Base-by-base conservation (phyloP, 2,329 filamentous ascomycete species). In the Epichloe glyceriae region DNA sequence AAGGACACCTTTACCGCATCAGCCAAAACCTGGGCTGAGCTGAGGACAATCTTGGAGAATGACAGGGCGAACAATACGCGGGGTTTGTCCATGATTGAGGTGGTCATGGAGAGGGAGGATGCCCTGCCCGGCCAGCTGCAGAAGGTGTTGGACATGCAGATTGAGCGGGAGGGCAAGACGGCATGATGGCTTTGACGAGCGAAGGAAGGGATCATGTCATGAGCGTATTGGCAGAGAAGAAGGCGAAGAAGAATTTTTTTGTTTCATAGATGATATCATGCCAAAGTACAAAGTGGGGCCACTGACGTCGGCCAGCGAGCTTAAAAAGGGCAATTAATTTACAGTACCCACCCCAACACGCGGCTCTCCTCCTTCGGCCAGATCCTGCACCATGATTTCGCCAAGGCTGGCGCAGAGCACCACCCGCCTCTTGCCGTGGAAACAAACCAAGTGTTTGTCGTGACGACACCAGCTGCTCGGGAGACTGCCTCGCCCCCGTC, bases 401-500 rank as follows among this genome's bases (percentile, higher is more conserved):
- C 67, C 20, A 62, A 67, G 35, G 77, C 76, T 2, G 79, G 78
- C 3, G 61, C 67, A 20, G 65, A 66, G 2, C 77, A 81, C 53
- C 64, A 74, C 26, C 79, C 79, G 2, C 72, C 71, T 0, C 64
- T 82, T 0, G 73, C 71, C 5, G 70, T 81, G 26, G 72, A 79
- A 58, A 78, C 75, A 2, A 69, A 73, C 22, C 74, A 76, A 59
- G 66, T 73, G 38, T 80, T 75, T 56, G 70, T 81, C 5, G 75
- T 81, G 4, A 66, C 73, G 10, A 5, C 87, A 91, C 60, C 87
- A 91, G 65, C 82, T 93, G 55, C 71, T 93, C 70, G 17, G 82
- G 82, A 7, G 68, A 76, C 22, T 93, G 86, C 46, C 70, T 91
- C 60, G 83, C 79, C 4, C 70, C 73, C 22, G 73, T 76, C 4